Evolutionary conservation across 495 filamentous ascomycete species (phyloP), one percentile per base, ranked within the genome.

Genomic region (Penicillium malachiteum): DNA sequence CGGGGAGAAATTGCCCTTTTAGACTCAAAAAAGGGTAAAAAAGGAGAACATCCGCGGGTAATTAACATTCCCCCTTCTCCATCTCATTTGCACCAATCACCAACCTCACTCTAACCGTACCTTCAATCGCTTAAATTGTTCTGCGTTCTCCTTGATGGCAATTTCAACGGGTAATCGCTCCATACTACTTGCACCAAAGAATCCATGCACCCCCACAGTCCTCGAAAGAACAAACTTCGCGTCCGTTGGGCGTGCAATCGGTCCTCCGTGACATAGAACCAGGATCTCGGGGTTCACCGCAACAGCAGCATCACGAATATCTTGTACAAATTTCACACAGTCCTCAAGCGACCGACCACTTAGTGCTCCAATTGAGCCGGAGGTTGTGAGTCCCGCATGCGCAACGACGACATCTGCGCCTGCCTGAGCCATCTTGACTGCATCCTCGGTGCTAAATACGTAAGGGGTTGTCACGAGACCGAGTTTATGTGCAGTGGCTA

Each of bases 111-210:
- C 18, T 48, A 47, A 35, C 33, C 49, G 54, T 17, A 71, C 47
- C 56, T 54, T 67, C 52, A 84, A 60, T 34, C 54, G 68, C 71
- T 89, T 90, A 58, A 89, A 89, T 17, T 60, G 63, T 65, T 67
- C 78, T 54, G 82, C 84, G 55, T 83, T 83, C 26, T 84, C 71
- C 56, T 80, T 77, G 50, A 89, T 84, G 1, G 85, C 87, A 55
- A 74, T 67, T 70, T 90, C 87, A 30, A 89, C 86, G 12, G 86
- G 87, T 60, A 88, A 71, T 35, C 85, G 72, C 72, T 89, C 86
- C 81, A 90, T 85, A 56, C 81, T 85, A 55, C 84, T 87, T 26
- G 86, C 86, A 0, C 86, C 86, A 68, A 81, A 89, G 59, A 90
- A 89, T 3, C 85, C 85, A 71, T 89, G 85, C 17, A 88, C 73